phyloP scores from a whole-genome alignment of 1,284 basidiomycete genomes.

The Irpex sp. region DNA sequence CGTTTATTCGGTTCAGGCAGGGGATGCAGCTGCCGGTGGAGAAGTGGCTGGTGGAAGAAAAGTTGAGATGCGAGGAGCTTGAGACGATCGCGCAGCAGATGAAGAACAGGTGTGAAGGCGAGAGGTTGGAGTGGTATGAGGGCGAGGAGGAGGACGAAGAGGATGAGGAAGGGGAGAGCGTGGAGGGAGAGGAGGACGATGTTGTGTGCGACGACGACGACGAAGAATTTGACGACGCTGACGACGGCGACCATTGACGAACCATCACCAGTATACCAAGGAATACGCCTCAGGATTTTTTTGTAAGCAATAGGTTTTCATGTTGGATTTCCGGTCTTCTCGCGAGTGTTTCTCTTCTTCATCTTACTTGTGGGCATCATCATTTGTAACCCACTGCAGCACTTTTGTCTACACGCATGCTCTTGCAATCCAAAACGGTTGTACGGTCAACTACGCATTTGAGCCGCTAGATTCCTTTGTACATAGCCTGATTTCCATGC shows the following conservation, averaged over 20 bases:
- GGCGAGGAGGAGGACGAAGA: constrained; percentile 24
- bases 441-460: not conserved
- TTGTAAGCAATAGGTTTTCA: not conserved
- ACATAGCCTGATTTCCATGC: not conserved
- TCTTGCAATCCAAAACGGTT: not conserved
- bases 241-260: not conserved
- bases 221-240: constrained; percentile 11
- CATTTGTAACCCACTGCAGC: not conserved
- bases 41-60: constrained; percentile 22
- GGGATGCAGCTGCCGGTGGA: constrained; percentile 15
- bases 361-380: not conserved
- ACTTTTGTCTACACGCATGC: not conserved
- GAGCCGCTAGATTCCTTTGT: not conserved
- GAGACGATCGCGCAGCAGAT: constrained; percentile 18
- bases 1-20: constrained; percentile 20
- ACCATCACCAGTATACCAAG: not conserved
- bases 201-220: constrained; percentile 9
- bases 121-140: constrained; percentile 10
- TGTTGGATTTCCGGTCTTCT: not conserved
- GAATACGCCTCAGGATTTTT: not conserved
- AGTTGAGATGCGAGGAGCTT: constrained; percentile 19
- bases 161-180: constrained; percentile 13
- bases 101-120: constrained; percentile 5
- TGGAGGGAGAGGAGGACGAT: constrained; percentile 10
- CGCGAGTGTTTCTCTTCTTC: not conserved